Evolutionary conservation across 192 early-diverging fungal genomes (phyloP).

Genomic region (Podila epicladia): DNA sequence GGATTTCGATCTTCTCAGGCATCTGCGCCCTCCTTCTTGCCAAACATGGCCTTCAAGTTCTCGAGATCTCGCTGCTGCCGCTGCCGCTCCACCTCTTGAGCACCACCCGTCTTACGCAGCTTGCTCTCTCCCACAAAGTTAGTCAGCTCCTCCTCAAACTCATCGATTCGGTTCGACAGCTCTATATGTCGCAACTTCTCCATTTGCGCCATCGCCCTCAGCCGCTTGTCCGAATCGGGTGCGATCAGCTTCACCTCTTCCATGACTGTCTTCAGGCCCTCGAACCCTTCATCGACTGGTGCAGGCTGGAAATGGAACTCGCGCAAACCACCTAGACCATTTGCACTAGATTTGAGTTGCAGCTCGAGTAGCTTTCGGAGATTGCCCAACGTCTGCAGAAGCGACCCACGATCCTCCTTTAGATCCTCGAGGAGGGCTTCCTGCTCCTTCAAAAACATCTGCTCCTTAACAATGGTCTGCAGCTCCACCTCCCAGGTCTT

Average conservation of each 20-base stretch:
- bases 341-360: slow-evolving; percentile 50
- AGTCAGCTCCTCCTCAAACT: slow-evolving; percentile 79
- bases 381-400: slow-evolving; percentile 67
- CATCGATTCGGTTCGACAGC: slow-evolving; percentile 73
- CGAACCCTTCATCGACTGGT: slow-evolving; percentile 63
- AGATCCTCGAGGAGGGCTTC: slow-evolving; percentile 76
- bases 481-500: slow-evolving; percentile 87
- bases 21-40: not conserved
- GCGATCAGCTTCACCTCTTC: slow-evolving; percentile 75
- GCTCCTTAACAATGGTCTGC: slow-evolving; percentile 83
- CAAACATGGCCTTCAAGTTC: slow-evolving; percentile 64
- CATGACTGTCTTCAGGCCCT: slow-evolving; percentile 73
- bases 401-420: slow-evolving; percentile 67
- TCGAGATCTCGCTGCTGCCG: slow-evolving; percentile 75
- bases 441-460: slow-evolving; percentile 82
- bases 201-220: slow-evolving; percentile 73
- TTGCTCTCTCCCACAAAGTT: slow-evolving; percentile 72
- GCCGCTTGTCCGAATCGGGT: slow-evolving; percentile 68
- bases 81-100: slow-evolving; percentile 74
- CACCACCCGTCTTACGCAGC: slow-evolving; percentile 81
- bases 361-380: slow-evolving; percentile 69
- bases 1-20: not conserved
- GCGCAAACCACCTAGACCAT: slow-evolving; percentile 40
- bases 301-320: slow-evolving; percentile 62
- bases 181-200: slow-evolving; percentile 75